Conservation (phyloP, 1,284 basidiomycete genomes). For the Amylostereum areolatum region DNA sequence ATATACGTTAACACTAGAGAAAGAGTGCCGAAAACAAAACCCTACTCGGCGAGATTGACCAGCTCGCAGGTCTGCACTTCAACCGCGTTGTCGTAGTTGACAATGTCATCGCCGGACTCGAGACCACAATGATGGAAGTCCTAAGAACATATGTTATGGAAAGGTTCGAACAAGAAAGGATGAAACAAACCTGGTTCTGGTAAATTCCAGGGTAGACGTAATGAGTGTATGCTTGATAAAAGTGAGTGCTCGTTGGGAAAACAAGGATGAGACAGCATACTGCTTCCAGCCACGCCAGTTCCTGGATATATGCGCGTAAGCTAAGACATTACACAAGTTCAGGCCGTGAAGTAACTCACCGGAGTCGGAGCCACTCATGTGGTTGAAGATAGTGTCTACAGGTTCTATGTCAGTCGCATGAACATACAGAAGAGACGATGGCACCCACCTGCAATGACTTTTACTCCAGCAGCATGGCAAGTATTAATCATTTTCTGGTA, state of each 20-base stretch:
- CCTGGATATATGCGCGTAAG: constrained; percentile 24
- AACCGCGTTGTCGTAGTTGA: constrained; percentile 42
- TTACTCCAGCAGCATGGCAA: constrained; percentile 59
- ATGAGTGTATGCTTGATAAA: constrained; percentile 37
- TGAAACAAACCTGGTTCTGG: constrained; percentile 18
- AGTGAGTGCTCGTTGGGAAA: too few species aligned
- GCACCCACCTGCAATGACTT: constrained; percentile 46
- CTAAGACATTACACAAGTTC: not conserved
- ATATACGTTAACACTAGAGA: not conserved
- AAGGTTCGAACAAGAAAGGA: not conserved
- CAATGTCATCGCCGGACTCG: constrained; percentile 45
- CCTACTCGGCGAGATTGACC: constrained; percentile 49
- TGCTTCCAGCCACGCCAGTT: constrained; percentile 40
- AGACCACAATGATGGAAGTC: constrained; percentile 65
- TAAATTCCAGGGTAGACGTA: constrained; percentile 57
- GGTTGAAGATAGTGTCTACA: constrained; percentile 58
- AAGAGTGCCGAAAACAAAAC: not conserved
- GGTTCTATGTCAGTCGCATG: not conserved
- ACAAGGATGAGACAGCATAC: too few species aligned
- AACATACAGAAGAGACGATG: not conserved
- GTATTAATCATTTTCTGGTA: constrained; percentile 50
- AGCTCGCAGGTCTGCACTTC: constrained; percentile 62
- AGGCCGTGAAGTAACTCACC: not conserved
- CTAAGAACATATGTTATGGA: constrained; percentile 17
- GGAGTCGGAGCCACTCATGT: constrained; percentile 46